A percentile compares a stretch with the other conserved stretches of the same genome.
These are phyloP conservation scores for Thraustochytrium sp. DNA, from an alignment of 352 stramenopile species.

Conservation along the genomic window DNA sequence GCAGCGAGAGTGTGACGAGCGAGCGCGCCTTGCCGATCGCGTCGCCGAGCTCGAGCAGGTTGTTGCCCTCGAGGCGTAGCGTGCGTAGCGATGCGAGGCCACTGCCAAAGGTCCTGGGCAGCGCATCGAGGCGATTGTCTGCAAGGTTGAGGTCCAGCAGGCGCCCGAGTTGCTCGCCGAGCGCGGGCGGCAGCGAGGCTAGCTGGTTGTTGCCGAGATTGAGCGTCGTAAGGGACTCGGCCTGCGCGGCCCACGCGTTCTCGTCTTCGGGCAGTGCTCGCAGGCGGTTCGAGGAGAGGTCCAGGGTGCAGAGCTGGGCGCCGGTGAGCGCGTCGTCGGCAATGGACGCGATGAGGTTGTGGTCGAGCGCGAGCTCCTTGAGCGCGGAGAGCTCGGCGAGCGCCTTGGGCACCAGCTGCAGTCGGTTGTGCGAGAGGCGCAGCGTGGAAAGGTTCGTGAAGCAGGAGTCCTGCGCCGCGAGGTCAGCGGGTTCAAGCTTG, in stretches of 20 bases:
- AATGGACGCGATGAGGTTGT: slow-evolving; percentile 2
- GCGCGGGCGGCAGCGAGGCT: not conserved
- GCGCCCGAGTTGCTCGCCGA: not conserved
- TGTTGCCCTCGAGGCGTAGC: slow-evolving; percentile 11
- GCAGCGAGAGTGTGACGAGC: not conserved
- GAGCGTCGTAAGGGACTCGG: not conserved
- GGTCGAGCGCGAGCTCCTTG: not conserved
- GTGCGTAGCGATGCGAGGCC: not conserved
- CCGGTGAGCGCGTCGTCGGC: not conserved
- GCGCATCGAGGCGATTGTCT: not conserved
- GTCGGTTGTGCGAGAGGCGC: not conserved
- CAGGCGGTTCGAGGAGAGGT: slow-evolving; percentile 12
- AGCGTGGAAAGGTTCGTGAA: not conserved
- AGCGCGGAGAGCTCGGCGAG: not conserved
- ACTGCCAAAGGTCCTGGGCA: slow-evolving; percentile 4
- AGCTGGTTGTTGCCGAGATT: slow-evolving; percentile 26
- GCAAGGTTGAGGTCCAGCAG: not conserved
- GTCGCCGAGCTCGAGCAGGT: not conserved
- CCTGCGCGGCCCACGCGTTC: not conserved
- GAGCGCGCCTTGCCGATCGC: not conserved
- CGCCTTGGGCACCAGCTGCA: not conserved
- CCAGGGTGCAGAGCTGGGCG: not conserved
- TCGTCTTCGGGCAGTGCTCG: not conserved
- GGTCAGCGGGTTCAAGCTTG: not conserved
- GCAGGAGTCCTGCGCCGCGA: not conserved